These are phyloP conservation scores for Helicostylum pulchrum DNA, from an alignment of 192 early-diverging fungal genomes.

Conservation along the genomic window DNA sequence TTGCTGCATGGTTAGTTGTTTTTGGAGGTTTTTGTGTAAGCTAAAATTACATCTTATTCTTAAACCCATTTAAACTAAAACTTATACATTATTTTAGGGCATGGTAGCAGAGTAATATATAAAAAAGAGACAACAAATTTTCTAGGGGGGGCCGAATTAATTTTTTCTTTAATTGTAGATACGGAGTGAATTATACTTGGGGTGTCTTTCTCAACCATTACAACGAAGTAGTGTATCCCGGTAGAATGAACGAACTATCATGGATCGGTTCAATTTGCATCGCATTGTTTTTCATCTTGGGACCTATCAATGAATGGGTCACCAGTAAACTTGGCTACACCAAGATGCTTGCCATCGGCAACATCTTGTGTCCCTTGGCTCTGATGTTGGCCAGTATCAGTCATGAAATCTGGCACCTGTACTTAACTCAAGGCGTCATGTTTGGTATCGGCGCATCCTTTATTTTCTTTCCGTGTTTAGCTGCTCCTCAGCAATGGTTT, in stretches of 20 bases:
- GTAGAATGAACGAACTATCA: conserved; percentile 17
- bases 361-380: conserved; percentile 16
- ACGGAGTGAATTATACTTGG: conserved; percentile 5
- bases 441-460: conserved; percentile 36
- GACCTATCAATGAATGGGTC: conserved; percentile 8
- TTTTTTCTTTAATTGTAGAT: conserved; percentile 2
- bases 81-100: conserved; percentile 3
- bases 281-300: conserved; percentile 13
- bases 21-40: conserved; percentile 31
- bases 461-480: conserved; percentile 29
- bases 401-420: conserved; percentile 37
- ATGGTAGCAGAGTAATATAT: conserved; percentile 8
- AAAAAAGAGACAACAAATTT: background rate
- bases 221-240: conserved; percentile 14
- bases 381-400: conserved; percentile 21
- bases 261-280: conserved; percentile 27
- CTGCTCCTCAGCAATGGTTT: conserved; percentile 62
- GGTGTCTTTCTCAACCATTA: conserved; percentile 23
- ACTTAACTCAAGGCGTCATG: conserved; percentile 46
- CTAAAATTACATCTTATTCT: background rate
- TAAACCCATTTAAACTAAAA: too few relatives aligned
- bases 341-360: conserved; percentile 17
- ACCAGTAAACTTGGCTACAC: conserved; percentile 17
- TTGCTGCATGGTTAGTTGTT: conserved; percentile 15
- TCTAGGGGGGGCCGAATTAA: too few relatives aligned